Evolutionary conservation across 2,329 filamentous ascomycete species (phyloP), one percentile per base, ranked within the genome.

Genomic region (Phyllachora maydis): DNA sequence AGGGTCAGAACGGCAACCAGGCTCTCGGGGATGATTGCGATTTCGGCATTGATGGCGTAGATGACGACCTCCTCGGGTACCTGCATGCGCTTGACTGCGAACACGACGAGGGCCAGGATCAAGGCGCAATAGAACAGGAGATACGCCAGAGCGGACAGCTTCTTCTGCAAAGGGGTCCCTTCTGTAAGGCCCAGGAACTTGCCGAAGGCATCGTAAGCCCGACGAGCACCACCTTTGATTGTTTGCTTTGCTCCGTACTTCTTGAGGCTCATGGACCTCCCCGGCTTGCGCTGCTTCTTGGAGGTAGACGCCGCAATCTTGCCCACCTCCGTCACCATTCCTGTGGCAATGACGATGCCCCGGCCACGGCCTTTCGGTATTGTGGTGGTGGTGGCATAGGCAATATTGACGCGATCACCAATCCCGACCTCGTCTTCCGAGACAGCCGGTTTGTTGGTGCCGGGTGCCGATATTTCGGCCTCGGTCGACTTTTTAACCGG

Each of bases 151-250:
- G 83, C 81, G 50, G 75, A 79, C 24, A 92, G 59, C 39, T 78
- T 85, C 33, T 74, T 71, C 49, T 90, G 79, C 21, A 92, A 55
- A 1, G 82, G 82, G 2, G 82, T 91, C 23, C 81, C 81, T 26
- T 76, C 60, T 3, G 41, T 40, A 23, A 72, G 45, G 26, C 66
- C 72, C 20, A 77, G 56, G 29, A 76, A 45, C 28, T 43, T 43
- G 28, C 36, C 39, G 1, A 43, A 12, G 24, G 44, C 38, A 26
- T 46, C 45, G 19, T 38, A 39, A 4, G 29, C 55, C 32, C 59
- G 58, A 29, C 49, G 49, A 20, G 37, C 28, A 8, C 38, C 47
- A 20, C 45, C 44, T 26, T 48, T 48, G 19, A 52, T 28, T 21
- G 59, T 55, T 25, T 43, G 36, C 4, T 30, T 28, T 23, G 46